Evolutionary conservation across 805 yeast species (phyloP).

Genomic region (Brettanomyces nanus): DNA sequence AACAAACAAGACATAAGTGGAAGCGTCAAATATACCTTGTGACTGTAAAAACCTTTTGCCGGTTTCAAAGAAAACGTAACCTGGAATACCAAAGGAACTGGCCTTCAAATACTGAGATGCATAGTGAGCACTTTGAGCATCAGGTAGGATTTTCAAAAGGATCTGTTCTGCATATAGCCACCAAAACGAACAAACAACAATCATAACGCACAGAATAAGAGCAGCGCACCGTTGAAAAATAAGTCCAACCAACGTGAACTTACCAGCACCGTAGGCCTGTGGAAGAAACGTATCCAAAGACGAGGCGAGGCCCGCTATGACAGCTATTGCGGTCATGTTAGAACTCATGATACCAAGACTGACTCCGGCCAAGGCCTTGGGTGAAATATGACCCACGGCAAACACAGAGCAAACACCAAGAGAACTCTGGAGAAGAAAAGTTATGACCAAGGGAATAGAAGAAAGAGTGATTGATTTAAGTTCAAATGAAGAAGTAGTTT

Average conservation of each 20-base stretch:
- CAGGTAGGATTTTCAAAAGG: conserved; percentile 35
- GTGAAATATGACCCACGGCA: conserved; percentile 68
- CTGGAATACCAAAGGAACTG: conserved; percentile 61
- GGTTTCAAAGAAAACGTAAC: conserved; percentile 56
- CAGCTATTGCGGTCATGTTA: conserved; percentile 65
- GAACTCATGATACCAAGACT: conserved; percentile 73
- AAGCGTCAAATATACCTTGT: conserved; percentile 74
- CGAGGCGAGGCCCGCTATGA: conserved; percentile 73
- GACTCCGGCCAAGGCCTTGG: conserved; percentile 65
- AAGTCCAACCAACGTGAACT: conserved; percentile 57
- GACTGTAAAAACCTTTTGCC: conserved; percentile 68
- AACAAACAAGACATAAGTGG: conserved; percentile 58
- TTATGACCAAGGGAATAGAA: conserved; percentile 52
- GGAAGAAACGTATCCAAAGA: conserved; percentile 73
- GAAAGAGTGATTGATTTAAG: conserved; percentile 29
- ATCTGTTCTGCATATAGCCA: conserved; percentile 43
- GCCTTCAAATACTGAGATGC: conserved; percentile 54
- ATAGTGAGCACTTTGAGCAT: conserved; percentile 34
- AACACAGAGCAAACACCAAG: conserved; percentile 70
- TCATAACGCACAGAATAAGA: conserved; percentile 38
- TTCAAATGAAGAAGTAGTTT: conserved; percentile 34
- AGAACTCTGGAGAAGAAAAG: conserved; percentile 65
- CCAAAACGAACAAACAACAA: conserved; percentile 59
- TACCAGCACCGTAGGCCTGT: conserved; percentile 67
- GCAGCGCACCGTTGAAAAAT: conserved; percentile 61